Evolutionary conservation across 1,284 basidiomycete genomes (phyloP).

Genomic region (Coriolopsis trogii): DNA sequence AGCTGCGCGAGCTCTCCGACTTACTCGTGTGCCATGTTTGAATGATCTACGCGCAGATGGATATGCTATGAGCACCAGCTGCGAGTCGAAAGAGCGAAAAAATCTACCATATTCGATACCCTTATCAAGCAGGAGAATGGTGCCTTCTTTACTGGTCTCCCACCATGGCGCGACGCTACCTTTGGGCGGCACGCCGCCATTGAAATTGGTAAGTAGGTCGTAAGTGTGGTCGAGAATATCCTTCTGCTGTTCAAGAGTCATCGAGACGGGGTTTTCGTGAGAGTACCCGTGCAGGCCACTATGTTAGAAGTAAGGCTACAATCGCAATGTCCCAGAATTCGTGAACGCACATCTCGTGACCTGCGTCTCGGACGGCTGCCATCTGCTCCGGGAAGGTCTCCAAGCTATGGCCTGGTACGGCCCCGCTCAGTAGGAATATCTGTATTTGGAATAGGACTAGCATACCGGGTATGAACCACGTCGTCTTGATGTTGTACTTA

Average conservation of each 20-base stretch:
- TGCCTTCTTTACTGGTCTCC: slow-evolving; percentile 75
- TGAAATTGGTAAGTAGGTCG: slow-evolving; percentile 69
- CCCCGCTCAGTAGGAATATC: too few species aligned
- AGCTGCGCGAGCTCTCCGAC: slow-evolving; percentile 20
- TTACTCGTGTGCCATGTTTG: slow-evolving; percentile 65
- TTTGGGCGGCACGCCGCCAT: slow-evolving; percentile 66
- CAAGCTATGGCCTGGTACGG: slow-evolving; percentile 59
- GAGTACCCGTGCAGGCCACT: slow-evolving; percentile 78
- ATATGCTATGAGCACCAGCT: not conserved
- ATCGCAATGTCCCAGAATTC: not conserved
- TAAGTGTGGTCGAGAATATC: slow-evolving; percentile 75
- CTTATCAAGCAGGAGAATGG: slow-evolving; percentile 69
- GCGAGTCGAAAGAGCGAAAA: not conserved
- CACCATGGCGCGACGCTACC: slow-evolving; percentile 79
- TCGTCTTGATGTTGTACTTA: slow-evolving; percentile 71
- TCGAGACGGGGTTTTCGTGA: slow-evolving; percentile 71
- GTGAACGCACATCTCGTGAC: slow-evolving; percentile 61
- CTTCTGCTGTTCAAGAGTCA: slow-evolving; percentile 70
- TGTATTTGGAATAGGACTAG: not conserved
- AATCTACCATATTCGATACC: slow-evolving; percentile 74
- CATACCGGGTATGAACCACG: slow-evolving; percentile 74
- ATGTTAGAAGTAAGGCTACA: not conserved
- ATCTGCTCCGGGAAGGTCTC: slow-evolving; percentile 73
- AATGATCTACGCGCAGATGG: slow-evolving; percentile 53
- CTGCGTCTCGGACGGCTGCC: slow-evolving; percentile 66